Evolutionary conservation across 2,329 filamentous ascomycete genomes (phyloP).

Genomic region (Pseudocercospora vitis): DNA sequence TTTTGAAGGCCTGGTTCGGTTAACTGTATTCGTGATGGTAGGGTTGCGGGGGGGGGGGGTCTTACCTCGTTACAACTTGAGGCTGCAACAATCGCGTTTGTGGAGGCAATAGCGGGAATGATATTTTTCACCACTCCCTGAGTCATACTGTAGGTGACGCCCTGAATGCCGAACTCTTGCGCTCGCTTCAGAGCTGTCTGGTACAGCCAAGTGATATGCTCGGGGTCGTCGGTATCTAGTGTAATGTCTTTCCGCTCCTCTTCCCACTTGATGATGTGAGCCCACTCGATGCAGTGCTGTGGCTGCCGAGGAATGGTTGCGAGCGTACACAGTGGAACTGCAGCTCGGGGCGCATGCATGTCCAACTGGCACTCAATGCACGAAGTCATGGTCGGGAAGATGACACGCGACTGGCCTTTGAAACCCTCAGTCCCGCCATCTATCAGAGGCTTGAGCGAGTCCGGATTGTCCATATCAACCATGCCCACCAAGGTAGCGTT

Average conservation of each 20-base stretch:
- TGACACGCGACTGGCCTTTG: slow-evolving; percentile 92
- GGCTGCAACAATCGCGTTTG: slow-evolving; percentile 93
- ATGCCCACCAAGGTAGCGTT: slow-evolving; percentile 90
- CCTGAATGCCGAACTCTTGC: slow-evolving; percentile 82
- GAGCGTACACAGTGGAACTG: slow-evolving; percentile 92
- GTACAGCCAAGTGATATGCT: slow-evolving; percentile 97
- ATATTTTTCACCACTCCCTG: slow-evolving; percentile 99
- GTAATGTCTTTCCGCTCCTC: slow-evolving; percentile 66
- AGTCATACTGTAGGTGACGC: slow-evolving; percentile 92
- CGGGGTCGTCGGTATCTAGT: slow-evolving; percentile 93
- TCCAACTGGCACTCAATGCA: slow-evolving; percentile 98
- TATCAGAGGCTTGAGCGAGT: slow-evolving; percentile 88
- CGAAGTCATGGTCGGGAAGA: slow-evolving; percentile 87
- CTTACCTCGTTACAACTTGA: slow-evolving; percentile 82
- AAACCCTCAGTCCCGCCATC: slow-evolving; percentile 98
- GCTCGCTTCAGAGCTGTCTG: slow-evolving; percentile 79
- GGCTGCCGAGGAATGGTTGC: slow-evolving; percentile 95
- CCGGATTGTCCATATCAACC: slow-evolving; percentile 78
- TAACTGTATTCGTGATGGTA: background rate
- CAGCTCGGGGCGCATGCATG: slow-evolving; percentile 97
- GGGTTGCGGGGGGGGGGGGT: background rate
- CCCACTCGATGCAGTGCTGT: slow-evolving; percentile 98
- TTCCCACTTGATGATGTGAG: slow-evolving; percentile 97
- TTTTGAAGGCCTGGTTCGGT: slow-evolving; percentile 68
- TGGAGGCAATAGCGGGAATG: slow-evolving; percentile 96